A percentile compares a stretch with the other conserved stretches of the same genome.
phyloP scores from a whole-genome alignment of 306 rosid genomes.

The Dalbergia cochinchinensis region DNA sequence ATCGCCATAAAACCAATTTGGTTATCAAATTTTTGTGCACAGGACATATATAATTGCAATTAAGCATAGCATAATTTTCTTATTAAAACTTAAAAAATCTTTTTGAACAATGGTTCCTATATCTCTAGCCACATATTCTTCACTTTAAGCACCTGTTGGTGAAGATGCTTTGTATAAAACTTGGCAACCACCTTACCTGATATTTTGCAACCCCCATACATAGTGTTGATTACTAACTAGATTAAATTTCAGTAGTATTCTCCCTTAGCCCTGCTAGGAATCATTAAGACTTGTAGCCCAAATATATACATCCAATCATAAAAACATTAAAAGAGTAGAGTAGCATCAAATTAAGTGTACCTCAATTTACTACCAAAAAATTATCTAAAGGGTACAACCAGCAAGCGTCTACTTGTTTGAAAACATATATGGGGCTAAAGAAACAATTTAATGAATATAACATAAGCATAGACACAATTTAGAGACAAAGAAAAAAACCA shows the following conservation, averaged over 20 bases:
- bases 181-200: constrained; percentile 98
- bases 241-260: not conserved
- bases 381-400: not conserved
- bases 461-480: constrained; percentile 8
- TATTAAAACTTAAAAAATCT: constrained; percentile 81
- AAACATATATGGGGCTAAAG: not conserved
- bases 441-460: not conserved
- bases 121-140: constrained; percentile 75
- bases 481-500: not conserved
- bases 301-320: not conserved
- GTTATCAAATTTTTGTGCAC: constrained; percentile 19
- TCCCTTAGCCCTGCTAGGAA: not conserved
- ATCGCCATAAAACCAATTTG: not conserved
- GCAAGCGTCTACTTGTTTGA: not conserved
- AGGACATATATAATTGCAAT: constrained; percentile 40
- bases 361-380: not conserved
- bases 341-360: not conserved
- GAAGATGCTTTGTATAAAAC: constrained; percentile 94
- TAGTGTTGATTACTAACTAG: constrained; percentile 6
- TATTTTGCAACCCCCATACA: constrained; percentile 44
- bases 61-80: constrained; percentile 28
- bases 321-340: not conserved
- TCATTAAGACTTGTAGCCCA: constrained; percentile 9
- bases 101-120: constrained; percentile 80
- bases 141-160: constrained; percentile 86